Conservation (phyloP, 306 rosid species). For the Castanea sativa region DNA sequence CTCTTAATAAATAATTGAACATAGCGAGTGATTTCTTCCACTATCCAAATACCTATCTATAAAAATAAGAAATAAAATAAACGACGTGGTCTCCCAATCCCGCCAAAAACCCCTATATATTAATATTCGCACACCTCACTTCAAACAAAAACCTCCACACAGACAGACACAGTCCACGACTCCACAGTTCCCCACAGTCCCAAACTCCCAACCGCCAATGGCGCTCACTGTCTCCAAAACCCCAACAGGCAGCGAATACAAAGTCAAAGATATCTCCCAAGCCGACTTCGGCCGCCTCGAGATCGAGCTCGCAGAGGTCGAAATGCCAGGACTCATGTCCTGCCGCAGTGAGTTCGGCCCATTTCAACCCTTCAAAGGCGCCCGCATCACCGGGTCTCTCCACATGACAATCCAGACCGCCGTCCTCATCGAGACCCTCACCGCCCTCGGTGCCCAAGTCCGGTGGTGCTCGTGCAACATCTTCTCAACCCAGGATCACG, state of each 20-base stretch:
- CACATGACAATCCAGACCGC: slow-evolving; percentile 98
- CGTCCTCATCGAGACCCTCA: slow-evolving; percentile 85
- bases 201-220: too few relatives aligned
- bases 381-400: slow-evolving; percentile 88
- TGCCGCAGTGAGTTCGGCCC: slow-evolving; percentile 68
- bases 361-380: slow-evolving; percentile 75
- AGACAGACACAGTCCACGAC: too few relatives aligned
- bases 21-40: too few relatives aligned
- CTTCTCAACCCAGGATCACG: slow-evolving; percentile 95
- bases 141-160: too few relatives aligned
- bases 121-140: too few relatives aligned
- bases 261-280: slow-evolving; percentile 89
- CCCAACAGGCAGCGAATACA: slow-evolving; percentile 72
- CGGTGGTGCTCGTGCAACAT: slow-evolving; percentile 98
- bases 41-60: too few relatives aligned
- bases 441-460: slow-evolving; percentile 92
- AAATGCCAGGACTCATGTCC: slow-evolving; percentile 84
- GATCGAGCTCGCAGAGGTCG: slow-evolving; percentile 86
- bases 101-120: too few relatives aligned
- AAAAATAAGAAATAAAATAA: too few relatives aligned
- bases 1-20: too few relatives aligned
- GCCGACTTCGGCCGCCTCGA: slow-evolving; percentile 89
- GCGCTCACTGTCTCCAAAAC: slow-evolving; percentile 32
- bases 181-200: too few relatives aligned
- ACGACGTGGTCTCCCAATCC: too few relatives aligned